phyloP scores from a whole-genome alignment of 2,329 filamentous ascomycete genomes.

The Polytolypa hystricis region DNA sequence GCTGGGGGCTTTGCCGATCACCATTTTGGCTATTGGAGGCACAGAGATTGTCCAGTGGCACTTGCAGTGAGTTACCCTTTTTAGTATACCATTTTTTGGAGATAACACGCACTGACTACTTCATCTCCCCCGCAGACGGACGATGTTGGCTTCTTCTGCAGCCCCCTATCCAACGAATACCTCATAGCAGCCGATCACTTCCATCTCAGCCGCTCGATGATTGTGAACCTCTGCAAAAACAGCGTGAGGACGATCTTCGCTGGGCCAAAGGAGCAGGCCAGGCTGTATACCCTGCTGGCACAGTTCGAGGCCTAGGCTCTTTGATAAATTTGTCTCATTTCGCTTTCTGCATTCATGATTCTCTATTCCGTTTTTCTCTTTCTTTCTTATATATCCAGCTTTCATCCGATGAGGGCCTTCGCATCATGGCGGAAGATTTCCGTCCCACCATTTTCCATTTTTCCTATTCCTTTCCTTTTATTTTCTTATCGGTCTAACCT shows the following conservation, averaged over 20 bases:
- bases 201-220: constrained; percentile 36
- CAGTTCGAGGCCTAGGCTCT: constrained; percentile 13
- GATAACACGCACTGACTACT: too few relatives aligned
- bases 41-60: constrained; percentile 49
- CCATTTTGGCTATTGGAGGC: constrained; percentile 65
- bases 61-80: constrained; percentile 50
- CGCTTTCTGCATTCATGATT: not conserved
- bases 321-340: constrained; percentile 2
- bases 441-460: too few relatives aligned
- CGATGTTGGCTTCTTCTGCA: constrained; percentile 72
- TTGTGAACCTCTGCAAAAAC: constrained; percentile 48
- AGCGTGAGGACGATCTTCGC: constrained; percentile 58
- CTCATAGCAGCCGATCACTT: constrained; percentile 62
- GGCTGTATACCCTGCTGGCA: constrained; percentile 15
- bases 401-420: too few relatives aligned
- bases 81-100: constrained; percentile 11
- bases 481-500: too few relatives aligned
- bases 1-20: constrained; percentile 54
- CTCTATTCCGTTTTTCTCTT: too few relatives aligned
- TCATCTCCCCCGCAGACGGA: constrained; percentile 71
- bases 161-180: constrained; percentile 66
- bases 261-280: constrained; percentile 45
- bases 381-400: too few relatives aligned
- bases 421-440: too few relatives aligned
- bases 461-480: not conserved